These are phyloP conservation scores for Camellia japonica DNA, from an alignment of 148 eudicot genomes.

Conservation along the genomic window DNA sequence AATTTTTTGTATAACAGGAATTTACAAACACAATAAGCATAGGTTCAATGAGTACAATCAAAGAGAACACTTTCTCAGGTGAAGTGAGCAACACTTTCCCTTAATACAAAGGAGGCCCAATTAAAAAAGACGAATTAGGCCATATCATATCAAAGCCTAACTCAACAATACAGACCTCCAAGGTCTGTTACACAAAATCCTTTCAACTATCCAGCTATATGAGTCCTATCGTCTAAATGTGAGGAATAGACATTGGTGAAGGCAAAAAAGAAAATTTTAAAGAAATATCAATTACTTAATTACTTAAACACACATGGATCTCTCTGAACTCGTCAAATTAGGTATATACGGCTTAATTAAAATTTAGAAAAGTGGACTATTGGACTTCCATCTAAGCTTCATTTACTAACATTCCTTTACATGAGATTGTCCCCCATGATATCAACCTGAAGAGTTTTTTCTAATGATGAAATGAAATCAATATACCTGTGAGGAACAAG, in stretches of 20 bases:
- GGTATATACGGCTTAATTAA: not conserved
- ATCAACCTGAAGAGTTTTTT: not conserved
- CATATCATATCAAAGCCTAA: not conserved
- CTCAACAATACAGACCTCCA: not conserved
- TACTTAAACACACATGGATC: not conserved
- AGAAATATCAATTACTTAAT: not conserved
- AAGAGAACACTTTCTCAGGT: not conserved
- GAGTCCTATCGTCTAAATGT: not conserved
- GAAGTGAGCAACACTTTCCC: not conserved
- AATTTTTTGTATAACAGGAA: not conserved
- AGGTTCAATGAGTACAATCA: not conserved
- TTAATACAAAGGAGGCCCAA: not conserved
- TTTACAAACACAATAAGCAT: not conserved
- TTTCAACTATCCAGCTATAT: not conserved
- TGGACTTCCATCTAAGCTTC: not conserved
- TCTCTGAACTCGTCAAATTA: slow-evolving; percentile 1
- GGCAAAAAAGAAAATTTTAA: not conserved
- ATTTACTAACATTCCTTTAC: not conserved
- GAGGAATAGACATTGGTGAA: not conserved
- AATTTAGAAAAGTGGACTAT: not conserved
- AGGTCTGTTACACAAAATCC: not conserved
- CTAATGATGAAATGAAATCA: slow-evolving; percentile 1
- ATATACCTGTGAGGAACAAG: slow-evolving; percentile 80
- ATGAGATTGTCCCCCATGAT: not conserved
- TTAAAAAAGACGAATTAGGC: not conserved